These are phyloP conservation scores for Eleusine indica DNA, from an alignment of 176 grass and related monocot species.

Conservation along the genomic window DNA sequence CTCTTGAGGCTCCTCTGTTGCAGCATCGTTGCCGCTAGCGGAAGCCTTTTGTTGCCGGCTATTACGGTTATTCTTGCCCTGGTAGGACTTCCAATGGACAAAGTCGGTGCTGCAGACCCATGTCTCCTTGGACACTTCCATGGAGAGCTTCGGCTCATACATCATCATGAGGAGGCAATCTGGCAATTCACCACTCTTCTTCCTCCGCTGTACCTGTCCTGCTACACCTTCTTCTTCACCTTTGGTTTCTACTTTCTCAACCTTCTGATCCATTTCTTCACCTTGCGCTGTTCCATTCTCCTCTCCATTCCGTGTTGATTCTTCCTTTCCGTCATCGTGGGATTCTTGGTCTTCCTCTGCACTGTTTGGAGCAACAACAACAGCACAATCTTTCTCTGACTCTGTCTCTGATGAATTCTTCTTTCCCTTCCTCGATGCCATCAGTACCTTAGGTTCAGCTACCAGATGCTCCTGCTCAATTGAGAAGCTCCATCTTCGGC, in stretches of 20 bases:
- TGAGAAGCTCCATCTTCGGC: slow-evolving; percentile 82
- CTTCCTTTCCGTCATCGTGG: slow-evolving; percentile 43
- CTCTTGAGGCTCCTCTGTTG: slow-evolving; percentile 26
- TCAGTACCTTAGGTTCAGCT: slow-evolving; percentile 62
- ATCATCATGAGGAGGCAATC: slow-evolving; percentile 98
- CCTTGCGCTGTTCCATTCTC: slow-evolving; percentile 43
- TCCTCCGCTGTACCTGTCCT: slow-evolving; percentile 47
- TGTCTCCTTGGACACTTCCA: slow-evolving; percentile 97
- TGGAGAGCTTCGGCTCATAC: slow-evolving; percentile 97
- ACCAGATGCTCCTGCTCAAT: slow-evolving; percentile 85
- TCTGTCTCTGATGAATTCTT: slow-evolving; percentile 55
- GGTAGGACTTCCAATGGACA: slow-evolving; percentile 66
- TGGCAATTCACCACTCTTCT: slow-evolving; percentile 73
- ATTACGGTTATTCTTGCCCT: slow-evolving; percentile 46
- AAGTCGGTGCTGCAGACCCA: slow-evolving; percentile 97
- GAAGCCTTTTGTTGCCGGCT: slow-evolving; percentile 25
- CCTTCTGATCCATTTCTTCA: background rate
- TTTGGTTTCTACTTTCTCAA: slow-evolving; percentile 35
- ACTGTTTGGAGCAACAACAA: slow-evolving; percentile 45
- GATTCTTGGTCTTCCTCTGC: slow-evolving; percentile 47
- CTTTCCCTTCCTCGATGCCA: slow-evolving; percentile 59
- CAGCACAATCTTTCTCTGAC: slow-evolving; percentile 38
- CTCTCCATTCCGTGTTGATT: slow-evolving; percentile 35
- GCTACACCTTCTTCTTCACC: slow-evolving; percentile 25
- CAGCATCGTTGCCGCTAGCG: slow-evolving; percentile 17